A percentile compares a stretch with the other conserved stretches of the same genome.
phyloP scores from a whole-genome alignment of 1,284 basidiomycete species.

The Puccinia polysora region DNA sequence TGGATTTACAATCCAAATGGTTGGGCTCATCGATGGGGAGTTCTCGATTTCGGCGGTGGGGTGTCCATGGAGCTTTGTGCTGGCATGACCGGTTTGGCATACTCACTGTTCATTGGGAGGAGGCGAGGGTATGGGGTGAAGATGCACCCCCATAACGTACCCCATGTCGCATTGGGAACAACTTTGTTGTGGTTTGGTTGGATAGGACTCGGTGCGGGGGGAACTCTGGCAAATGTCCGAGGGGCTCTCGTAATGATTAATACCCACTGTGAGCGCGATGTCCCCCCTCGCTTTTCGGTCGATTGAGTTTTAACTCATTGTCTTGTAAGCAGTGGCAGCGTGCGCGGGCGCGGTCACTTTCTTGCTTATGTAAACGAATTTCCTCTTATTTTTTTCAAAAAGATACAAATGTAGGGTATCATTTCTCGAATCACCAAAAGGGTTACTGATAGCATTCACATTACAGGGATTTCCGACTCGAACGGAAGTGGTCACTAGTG shows the following conservation, averaged over 20 bases:
- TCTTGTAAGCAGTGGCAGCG: slow-evolving; percentile 57
- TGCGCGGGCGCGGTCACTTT: slow-evolving; percentile 76
- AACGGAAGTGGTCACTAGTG: slow-evolving; percentile 65
- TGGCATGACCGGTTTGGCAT: slow-evolving; percentile 78
- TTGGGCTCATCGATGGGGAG: slow-evolving; percentile 86
- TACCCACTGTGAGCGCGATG: slow-evolving; percentile 63
- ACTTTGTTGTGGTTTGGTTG: slow-evolving; percentile 90
- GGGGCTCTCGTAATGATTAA: slow-evolving; percentile 82
- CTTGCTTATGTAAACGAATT: slow-evolving; percentile 65
- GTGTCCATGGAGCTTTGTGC: slow-evolving; percentile 90
- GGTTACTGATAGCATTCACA: slow-evolving; percentile 48
- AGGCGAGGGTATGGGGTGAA: slow-evolving; percentile 80
- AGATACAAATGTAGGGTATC: slow-evolving; percentile 58
- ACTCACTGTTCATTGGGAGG: slow-evolving; percentile 84
- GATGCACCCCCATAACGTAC: slow-evolving; percentile 83
- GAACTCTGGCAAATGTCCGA: slow-evolving; percentile 81
- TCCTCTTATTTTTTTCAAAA: slow-evolving; percentile 72
- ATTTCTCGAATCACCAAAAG: slow-evolving; percentile 43
- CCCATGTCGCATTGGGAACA: slow-evolving; percentile 79
- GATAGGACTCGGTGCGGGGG: slow-evolving; percentile 69
- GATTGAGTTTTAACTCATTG: background rate
- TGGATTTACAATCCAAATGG: slow-evolving; percentile 92
- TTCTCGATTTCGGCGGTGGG: slow-evolving; percentile 86
- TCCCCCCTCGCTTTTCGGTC: background rate
- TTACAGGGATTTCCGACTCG: slow-evolving; percentile 54